A percentile compares a stretch with the other conserved stretches of the same genome.
Conservation (phyloP, 257 asterid genomes). For the Anisodus acutangulus region DNA sequence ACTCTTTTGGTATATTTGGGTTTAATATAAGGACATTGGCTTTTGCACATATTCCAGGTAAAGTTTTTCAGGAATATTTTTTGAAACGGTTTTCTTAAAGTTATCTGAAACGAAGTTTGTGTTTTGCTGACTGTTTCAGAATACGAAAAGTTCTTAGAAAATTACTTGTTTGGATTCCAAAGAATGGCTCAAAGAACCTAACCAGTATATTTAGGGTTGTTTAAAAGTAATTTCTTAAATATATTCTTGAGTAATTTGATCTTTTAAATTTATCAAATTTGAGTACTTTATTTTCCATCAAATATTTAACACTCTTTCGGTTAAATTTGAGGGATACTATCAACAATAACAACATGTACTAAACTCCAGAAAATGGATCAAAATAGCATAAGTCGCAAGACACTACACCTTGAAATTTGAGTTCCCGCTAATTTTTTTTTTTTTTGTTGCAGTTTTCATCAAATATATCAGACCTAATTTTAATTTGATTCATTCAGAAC, state of each 20-base stretch:
- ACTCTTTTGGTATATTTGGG: background rate
- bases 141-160: background rate
- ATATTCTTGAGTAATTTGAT: background rate
- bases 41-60: background rate
- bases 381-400: background rate
- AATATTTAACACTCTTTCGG: background rate
- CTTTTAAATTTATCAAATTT: background rate
- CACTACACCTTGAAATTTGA: background rate
- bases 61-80: background rate
- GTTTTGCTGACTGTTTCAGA: constrained; percentile 8
- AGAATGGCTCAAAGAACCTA: no score
- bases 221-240: background rate
- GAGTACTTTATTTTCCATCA: background rate
- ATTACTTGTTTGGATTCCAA: background rate
- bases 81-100: background rate
- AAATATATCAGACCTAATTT: background rate
- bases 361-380: background rate
- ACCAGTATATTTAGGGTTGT: no score
- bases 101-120: background rate
- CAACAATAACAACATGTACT: no score
- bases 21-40: background rate
- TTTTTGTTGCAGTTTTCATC: background rate
- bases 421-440: background rate
- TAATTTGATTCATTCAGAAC: background rate
- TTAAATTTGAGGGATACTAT: background rate